Evolutionary conservation across 768 basidiomycete genomes (phyloP).

Genomic region (Calocybe indica): DNA sequence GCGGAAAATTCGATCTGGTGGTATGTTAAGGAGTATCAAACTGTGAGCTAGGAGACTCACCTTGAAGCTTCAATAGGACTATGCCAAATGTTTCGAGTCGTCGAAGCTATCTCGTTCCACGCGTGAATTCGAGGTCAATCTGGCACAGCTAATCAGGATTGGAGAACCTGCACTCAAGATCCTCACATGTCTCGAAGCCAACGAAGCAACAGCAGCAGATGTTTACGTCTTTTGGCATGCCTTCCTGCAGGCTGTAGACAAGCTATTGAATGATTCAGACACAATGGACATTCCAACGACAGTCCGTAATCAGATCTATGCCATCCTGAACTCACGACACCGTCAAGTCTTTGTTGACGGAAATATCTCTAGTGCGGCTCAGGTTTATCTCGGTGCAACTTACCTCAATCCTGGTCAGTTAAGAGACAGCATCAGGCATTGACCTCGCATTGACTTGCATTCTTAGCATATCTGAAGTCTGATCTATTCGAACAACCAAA

Average conservation of each 20-base stretch:
- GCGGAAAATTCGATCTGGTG: conserved; percentile 5
- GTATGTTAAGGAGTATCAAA: too few relatives aligned
- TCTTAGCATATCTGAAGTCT: background rate
- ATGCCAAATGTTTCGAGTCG: background rate
- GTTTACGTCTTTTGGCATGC: conserved; percentile 25
- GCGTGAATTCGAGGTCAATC: conserved; percentile 11
- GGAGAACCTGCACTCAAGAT: conserved; percentile 13
- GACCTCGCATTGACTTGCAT: background rate
- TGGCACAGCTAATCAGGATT: conserved; percentile 9
- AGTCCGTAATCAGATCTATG: conserved; percentile 11
- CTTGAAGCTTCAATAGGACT: conserved; percentile 1
- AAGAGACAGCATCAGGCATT: background rate
- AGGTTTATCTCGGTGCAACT: conserved; percentile 15
- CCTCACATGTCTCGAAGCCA: conserved; percentile 21
- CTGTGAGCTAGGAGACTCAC: too few relatives aligned
- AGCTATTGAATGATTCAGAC: conserved; percentile 5
- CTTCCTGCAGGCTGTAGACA: conserved; percentile 11
- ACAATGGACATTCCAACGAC: conserved; percentile 7
- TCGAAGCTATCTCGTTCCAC: conserved; percentile 3
- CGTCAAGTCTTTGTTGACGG: conserved; percentile 15
- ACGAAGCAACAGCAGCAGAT: conserved; percentile 20
- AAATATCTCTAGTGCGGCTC: conserved; percentile 9
- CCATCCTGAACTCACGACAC: conserved; percentile 15
- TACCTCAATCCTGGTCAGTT: conserved; percentile 19
- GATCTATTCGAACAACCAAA: conserved; percentile 2